Evolutionary conservation across 208 protist species (phyloP).

Genomic region (Acanthamoeba triangularis): DNA sequence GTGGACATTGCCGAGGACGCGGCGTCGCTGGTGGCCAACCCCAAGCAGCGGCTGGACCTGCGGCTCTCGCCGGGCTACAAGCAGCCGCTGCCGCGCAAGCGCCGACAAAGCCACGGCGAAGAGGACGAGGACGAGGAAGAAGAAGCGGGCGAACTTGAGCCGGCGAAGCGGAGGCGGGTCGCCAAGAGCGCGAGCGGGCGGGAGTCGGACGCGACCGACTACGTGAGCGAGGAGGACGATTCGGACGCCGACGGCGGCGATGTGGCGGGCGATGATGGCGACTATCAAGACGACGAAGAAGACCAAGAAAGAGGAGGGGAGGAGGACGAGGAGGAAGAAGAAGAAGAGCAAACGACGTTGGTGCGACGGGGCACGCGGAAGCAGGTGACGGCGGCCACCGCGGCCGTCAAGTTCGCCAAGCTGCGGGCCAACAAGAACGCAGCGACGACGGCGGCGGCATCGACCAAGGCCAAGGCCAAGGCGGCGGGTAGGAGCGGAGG

Average conservation of each 20-base stretch:
- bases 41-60: not conserved
- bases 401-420: too few species aligned
- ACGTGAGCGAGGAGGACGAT: not conserved
- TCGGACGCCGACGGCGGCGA: too few species aligned
- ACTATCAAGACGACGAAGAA: not conserved
- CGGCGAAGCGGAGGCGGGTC: too few species aligned
- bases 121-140: not conserved
- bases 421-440: not conserved
- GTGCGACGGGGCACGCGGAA: too few species aligned
- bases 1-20: conserved; percentile 27
- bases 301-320: not conserved
- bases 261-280: too few species aligned
- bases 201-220: not conserved
- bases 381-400: too few species aligned
- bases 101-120: not conserved
- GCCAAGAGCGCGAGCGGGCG: too few species aligned
- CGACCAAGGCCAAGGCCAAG: not conserved
- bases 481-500: not conserved
- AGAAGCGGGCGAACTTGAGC: not conserved
- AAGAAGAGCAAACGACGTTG: not conserved
- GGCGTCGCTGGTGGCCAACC: conserved; percentile 6
- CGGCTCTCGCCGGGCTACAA: not conserved
- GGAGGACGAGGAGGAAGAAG: not conserved
- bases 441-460: not conserved
- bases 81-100: not conserved